Conservation (phyloP, 2,329 filamentous ascomycete species). For the Aspergillus tubingensis region DNA sequence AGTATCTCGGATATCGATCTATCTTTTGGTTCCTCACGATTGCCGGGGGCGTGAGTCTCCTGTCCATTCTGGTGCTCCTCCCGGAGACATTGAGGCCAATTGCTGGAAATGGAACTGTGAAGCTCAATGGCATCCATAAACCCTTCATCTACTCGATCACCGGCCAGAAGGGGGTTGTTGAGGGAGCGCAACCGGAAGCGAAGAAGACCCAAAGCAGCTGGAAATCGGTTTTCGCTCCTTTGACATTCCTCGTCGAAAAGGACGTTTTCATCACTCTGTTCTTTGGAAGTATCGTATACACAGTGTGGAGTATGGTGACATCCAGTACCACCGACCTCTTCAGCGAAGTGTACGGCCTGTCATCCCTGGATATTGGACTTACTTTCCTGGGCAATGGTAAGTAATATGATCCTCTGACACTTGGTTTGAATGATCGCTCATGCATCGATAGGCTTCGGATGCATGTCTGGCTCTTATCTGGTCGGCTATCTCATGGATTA, state of each 20-base stretch:
- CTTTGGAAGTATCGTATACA: slow-evolving; percentile 49
- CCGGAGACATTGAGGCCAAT: slow-evolving; percentile 45
- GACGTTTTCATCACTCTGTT: slow-evolving; percentile 49
- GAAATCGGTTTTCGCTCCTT: slow-evolving; percentile 32
- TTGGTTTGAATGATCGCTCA: background rate
- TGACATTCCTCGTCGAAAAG: slow-evolving; percentile 48
- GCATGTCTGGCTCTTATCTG: slow-evolving; percentile 7
- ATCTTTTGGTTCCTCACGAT: slow-evolving; percentile 49
- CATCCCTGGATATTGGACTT: slow-evolving; percentile 42
- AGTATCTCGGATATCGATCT: slow-evolving; percentile 40
- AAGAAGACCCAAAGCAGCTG: slow-evolving; percentile 30
- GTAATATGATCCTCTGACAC: background rate
- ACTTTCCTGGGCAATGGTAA: slow-evolving; percentile 45
- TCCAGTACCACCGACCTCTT: slow-evolving; percentile 46
- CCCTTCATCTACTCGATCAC: slow-evolving; percentile 39
- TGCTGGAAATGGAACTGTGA: slow-evolving; percentile 43
- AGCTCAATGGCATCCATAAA: slow-evolving; percentile 42
- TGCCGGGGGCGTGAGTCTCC: slow-evolving; percentile 36
- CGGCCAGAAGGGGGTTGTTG: slow-evolving; percentile 14
- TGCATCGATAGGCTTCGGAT: slow-evolving; percentile 4
- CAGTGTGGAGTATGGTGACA: slow-evolving; percentile 54
- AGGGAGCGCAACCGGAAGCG: slow-evolving; percentile 15
- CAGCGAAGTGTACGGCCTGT: slow-evolving; percentile 36
- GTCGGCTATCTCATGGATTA: slow-evolving; percentile 34
- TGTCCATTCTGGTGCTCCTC: slow-evolving; percentile 44